Base-by-base conservation (phyloP, 2,329 filamentous ascomycete genomes). In the Diplodia sapinea region DNA sequence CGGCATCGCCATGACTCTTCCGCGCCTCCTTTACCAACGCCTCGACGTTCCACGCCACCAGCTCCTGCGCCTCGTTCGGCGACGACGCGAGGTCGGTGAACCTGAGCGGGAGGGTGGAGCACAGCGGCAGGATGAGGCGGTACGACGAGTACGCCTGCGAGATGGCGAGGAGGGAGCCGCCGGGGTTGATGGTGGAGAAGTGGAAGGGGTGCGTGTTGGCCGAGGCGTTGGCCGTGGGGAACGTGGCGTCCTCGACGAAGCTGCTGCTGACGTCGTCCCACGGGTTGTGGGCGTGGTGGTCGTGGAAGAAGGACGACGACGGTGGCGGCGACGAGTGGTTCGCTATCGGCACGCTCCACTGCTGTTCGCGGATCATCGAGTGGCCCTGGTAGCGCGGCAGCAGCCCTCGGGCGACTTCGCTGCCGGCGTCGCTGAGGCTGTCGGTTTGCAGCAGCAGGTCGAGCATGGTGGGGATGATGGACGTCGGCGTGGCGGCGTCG, bases 381-480 rank as follows among this genome's bases (percentile, higher is more conserved):
- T 83, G 82, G 12, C 80, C 81, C 74, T 83, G 79, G 71, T 83
- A 83, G 51, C 82, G 74, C 20, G 79, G 76, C 11, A 81, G 75
- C 3, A 84, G 72, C 63, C 81, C 77, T 6, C 73, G 71, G n/a
- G 80, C 80, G 1, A 76, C 76, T 1, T 71, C 67, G 2, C 71
- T 72, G 57, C 79, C 77, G 20, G 72, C 67, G 2, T 36, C 43
- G 66, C 79, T 73, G 9, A 83, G 70, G 1, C 81, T 82, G 31
- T 75, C 73, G 7, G 80, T 79, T 65, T 78, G 75, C 26, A 80
- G 72, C 8, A 83, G 74, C 1, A 83, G 76, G 70, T 83, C 82
- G 15, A 83, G 77, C 52, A 83, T 77, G 2, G 81, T 83, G 2
- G 82, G 82, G 5, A 83, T 66, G 61, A 83, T 81, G 52, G 80